Evolutionary conservation across 176 grass and related monocot species (phyloP).

Genomic region (Oryza meridionalis): DNA sequence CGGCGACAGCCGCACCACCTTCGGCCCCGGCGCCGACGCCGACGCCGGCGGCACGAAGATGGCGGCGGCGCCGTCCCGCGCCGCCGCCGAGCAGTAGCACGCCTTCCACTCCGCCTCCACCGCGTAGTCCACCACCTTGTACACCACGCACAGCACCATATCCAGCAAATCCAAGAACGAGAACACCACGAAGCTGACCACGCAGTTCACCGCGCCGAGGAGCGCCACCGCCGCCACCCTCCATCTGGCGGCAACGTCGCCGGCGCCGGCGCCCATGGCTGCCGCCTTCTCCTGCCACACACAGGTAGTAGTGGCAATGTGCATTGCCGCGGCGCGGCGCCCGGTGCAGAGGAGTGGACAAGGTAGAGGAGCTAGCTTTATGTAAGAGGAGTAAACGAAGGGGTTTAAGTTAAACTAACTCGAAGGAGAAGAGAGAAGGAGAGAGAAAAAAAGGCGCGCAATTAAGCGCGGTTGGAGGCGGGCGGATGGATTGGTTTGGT

Average conservation of each 20-base stretch:
- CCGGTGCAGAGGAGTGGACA: neutral
- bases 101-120: slow-evolving; percentile 91
- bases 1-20: slow-evolving; percentile 76
- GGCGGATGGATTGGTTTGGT: slow-evolving; percentile 22
- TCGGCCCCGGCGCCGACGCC: slow-evolving; percentile 33
- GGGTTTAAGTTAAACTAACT: slow-evolving; percentile 7
- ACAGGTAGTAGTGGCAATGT: slow-evolving; percentile 45
- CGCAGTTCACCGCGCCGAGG: slow-evolving; percentile 55
- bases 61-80: neutral
- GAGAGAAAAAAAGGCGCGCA: slow-evolving; percentile 33
- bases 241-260: neutral
- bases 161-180: slow-evolving; percentile 84
- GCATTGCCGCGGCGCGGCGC: slow-evolving; percentile 36
- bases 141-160: slow-evolving; percentile 83
- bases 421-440: neutral
- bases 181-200: slow-evolving; percentile 88
- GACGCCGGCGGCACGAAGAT: slow-evolving; percentile 36
- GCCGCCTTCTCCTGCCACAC: slow-evolving; percentile 46
- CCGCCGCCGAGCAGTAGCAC: slow-evolving; percentile 74
- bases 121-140: slow-evolving; percentile 88
- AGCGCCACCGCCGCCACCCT: slow-evolving; percentile 1
- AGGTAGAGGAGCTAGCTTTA: neutral
- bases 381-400: slow-evolving; percentile 46
- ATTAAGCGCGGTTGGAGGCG: slow-evolving; percentile 63
- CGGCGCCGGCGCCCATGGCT: slow-evolving; percentile 17